Percentiles rank a stretch among this genome's conserved stretches.
Evolutionary conservation across 2,329 filamentous ascomycete species (phyloP).

Genomic region (Fusarium buxicola): DNA sequence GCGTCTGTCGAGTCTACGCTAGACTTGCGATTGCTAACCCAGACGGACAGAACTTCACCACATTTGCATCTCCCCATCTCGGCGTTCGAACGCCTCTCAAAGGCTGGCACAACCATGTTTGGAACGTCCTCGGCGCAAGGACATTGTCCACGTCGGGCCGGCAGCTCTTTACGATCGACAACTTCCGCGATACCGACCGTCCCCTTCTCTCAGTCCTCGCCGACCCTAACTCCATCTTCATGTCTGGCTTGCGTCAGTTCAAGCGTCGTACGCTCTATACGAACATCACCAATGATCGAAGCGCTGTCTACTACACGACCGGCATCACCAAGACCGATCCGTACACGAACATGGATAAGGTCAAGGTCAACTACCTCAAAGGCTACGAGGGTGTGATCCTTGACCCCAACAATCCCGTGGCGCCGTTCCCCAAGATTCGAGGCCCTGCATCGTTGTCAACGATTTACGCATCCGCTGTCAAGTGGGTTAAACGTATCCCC

Average conservation of each 20-base stretch:
- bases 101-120: conserved; percentile 75
- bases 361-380: conserved; percentile 78
- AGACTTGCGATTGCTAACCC: conserved; percentile 21
- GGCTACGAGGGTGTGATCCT: conserved; percentile 82
- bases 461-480: conserved; percentile 47
- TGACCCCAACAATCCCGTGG: conserved; percentile 72
- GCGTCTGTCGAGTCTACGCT: conserved; percentile 38
- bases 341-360: conserved; percentile 72
- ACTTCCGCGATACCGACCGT: conserved; percentile 83
- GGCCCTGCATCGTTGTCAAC: conserved; percentile 48
- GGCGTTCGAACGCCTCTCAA: conserved; percentile 78
- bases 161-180: conserved; percentile 89
- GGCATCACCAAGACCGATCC: conserved; percentile 82
- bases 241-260: conserved; percentile 81
- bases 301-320: conserved; percentile 86
- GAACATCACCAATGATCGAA: conserved; percentile 88
- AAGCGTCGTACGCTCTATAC: conserved; percentile 81
- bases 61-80: conserved; percentile 87
- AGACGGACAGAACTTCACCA: conserved; percentile 80
- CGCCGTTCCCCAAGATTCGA: conserved; percentile 55
- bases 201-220: conserved; percentile 85
- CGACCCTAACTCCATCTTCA: conserved; percentile 87
- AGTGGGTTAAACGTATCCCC: conserved; percentile 66
- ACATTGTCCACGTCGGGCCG: conserved; percentile 85
- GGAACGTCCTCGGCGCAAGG: conserved; percentile 85